phyloP scores from a whole-genome alignment of 768 basidiomycete genomes.

The Megacollybia marginata region DNA sequence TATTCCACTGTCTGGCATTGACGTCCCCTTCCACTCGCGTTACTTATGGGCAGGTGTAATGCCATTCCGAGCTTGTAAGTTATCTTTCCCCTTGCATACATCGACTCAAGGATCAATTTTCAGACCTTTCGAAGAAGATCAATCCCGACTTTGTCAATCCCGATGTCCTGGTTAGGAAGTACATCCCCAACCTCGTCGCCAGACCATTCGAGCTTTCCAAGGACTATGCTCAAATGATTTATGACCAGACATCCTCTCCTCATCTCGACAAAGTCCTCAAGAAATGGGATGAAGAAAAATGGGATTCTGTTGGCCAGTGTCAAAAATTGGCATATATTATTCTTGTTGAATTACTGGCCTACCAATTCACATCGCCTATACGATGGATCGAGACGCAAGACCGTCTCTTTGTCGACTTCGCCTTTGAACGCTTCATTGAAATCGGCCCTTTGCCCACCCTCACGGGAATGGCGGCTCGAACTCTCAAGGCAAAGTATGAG shows the following conservation, averaged over 20 bases:
- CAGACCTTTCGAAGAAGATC: constrained; percentile 97
- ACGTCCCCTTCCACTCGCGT: constrained; percentile 98
- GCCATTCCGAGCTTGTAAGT: constrained; percentile 93
- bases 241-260: constrained; percentile 94
- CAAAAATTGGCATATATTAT: constrained; percentile 95
- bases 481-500: constrained; percentile 92
- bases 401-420: constrained; percentile 76
- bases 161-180: constrained; percentile 89
- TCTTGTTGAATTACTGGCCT: constrained; percentile 93
- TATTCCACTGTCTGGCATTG: constrained; percentile 94
- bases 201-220: constrained; percentile 77
- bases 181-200: constrained; percentile 95
- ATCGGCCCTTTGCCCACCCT: constrained; percentile 95
- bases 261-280: constrained; percentile 91
- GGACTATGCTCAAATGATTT: constrained; percentile 91
- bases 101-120: constrained; percentile 1
- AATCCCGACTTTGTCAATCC: constrained; percentile 87
- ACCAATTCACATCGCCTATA: constrained; percentile 97
- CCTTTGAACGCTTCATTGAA: constrained; percentile 92
- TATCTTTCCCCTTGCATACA: not conserved
- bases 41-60: constrained; percentile 98
- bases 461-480: constrained; percentile 89
- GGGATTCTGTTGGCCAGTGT: constrained; percentile 75
- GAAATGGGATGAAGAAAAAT: constrained; percentile 88
- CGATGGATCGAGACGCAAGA: constrained; percentile 99